A percentile compares a stretch with the other conserved stretches of the same genome.
phyloP scores from a whole-genome alignment of 2,329 filamentous ascomycete genomes.

The Furcasterigmium sp. region DNA sequence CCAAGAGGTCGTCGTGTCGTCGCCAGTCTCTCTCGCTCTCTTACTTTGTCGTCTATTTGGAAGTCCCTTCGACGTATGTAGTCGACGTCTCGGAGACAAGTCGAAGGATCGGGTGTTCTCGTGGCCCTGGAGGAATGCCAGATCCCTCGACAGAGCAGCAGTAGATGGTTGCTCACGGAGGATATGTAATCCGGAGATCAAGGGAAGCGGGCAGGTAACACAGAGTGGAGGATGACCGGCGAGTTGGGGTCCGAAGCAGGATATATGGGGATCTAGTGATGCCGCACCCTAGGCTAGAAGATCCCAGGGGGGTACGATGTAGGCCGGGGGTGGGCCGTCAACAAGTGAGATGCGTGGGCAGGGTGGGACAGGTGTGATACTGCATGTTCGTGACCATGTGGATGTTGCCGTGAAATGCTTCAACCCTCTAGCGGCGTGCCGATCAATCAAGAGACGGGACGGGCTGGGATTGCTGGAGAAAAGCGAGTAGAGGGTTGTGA shows the following conservation, averaged over 20 bases:
- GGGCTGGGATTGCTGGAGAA: slow-evolving; percentile 10
- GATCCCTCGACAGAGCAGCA: slow-evolving; percentile 13
- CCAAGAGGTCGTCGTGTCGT: background rate
- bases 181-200: slow-evolving; percentile 3
- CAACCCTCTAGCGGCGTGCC: background rate
- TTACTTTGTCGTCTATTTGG: background rate
- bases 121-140: slow-evolving; percentile 17
- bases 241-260: slow-evolving; percentile 6
- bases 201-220: slow-evolving; percentile 10
- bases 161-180: slow-evolving; percentile 1
- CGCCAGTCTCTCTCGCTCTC: background rate
- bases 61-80: background rate
- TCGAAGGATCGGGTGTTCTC: no score
- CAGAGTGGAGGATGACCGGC: background rate
- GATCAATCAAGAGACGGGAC: slow-evolving; percentile 17
- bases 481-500: slow-evolving; percentile 14
- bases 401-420: background rate
- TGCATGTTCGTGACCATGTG: slow-evolving; percentile 23
- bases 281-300: no score
- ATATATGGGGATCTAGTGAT: slow-evolving; percentile 18
- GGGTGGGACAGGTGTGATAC: slow-evolving; percentile 14
- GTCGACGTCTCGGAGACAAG: no score
- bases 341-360: background rate
- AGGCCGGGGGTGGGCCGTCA: slow-evolving; percentile 69
- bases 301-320: slow-evolving; percentile 59